Percentiles rank a stretch among this genome's conserved stretches.
phyloP scores from a whole-genome alignment of 768 basidiomycete species.

The Leccinum longicurvipes region DNA sequence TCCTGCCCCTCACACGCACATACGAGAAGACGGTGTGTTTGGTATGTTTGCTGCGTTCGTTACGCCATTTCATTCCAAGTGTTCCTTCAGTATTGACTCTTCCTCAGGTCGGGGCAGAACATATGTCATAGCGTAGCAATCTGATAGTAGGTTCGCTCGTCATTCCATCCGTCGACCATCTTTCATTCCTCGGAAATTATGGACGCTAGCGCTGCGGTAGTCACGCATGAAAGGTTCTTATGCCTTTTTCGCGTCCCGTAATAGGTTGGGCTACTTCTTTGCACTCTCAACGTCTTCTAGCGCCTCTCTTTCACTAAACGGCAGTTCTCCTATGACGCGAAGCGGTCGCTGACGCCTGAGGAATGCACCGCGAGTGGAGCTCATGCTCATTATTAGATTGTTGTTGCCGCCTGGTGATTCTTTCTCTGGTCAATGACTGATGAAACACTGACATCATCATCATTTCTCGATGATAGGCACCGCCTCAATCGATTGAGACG shows the following conservation, averaged over 20 bases:
- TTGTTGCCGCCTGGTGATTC: background rate
- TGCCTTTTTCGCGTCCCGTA: constrained; percentile 5
- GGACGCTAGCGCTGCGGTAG: constrained; percentile 6
- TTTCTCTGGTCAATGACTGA: constrained; percentile 5
- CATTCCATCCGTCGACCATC: constrained; percentile 11
- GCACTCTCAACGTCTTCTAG: constrained; percentile 11
- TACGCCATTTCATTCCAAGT: constrained; percentile 24
- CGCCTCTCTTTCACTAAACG: background rate
- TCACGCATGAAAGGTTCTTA: constrained; percentile 11
- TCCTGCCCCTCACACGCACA: constrained; percentile 7
- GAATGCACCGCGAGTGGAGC: constrained; percentile 11
- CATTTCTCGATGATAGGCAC: constrained; percentile 11
- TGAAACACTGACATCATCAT: constrained; percentile 22
- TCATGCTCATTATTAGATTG: constrained; percentile 8
- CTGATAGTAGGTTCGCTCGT: constrained; percentile 8
- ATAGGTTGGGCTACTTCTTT: constrained; percentile 5
- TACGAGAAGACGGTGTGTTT: constrained; percentile 17
- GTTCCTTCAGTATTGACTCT: constrained; percentile 10
- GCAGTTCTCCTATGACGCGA: constrained; percentile 9
- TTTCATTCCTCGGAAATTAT: constrained; percentile 32
- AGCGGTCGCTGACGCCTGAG: constrained; percentile 8
- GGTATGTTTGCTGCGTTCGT: constrained; percentile 22
- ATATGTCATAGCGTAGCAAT: constrained; percentile 3
- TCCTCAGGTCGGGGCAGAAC: constrained; percentile 1
- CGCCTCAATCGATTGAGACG: constrained; percentile 4